Conservation (phyloP, 2,329 filamentous ascomycete genomes). For the Cladosporium cucumerinum region DNA sequence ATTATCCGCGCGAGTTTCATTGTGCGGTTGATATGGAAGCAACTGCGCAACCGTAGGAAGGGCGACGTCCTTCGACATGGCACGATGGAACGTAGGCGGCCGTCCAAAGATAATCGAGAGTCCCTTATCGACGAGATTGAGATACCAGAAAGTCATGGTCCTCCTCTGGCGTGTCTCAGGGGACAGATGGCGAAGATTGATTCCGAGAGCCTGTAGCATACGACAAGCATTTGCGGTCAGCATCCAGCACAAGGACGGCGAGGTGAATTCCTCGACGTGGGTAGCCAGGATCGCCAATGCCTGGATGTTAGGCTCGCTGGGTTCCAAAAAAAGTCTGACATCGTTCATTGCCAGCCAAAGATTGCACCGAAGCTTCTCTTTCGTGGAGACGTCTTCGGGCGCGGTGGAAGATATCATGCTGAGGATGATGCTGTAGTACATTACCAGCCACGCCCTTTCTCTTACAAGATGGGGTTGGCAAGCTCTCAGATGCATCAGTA, state of each 20-base stretch:
- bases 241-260: constrained; percentile 27
- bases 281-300: constrained; percentile 24
- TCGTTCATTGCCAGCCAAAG: constrained; percentile 29
- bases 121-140: constrained; percentile 26
- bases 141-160: constrained; percentile 24
- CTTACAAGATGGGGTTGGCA: constrained; percentile 16
- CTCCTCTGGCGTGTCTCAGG: constrained; percentile 20
- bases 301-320: constrained; percentile 25
- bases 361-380: constrained; percentile 22
- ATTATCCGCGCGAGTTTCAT: background rate
- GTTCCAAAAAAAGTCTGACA: constrained; percentile 23
- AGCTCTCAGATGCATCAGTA: constrained; percentile 18
- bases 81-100: constrained; percentile 24
- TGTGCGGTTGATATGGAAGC: constrained; percentile 19
- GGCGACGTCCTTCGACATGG: constrained; percentile 20
- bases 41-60: constrained; percentile 23
- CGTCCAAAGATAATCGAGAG: constrained; percentile 24
- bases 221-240: constrained; percentile 24
- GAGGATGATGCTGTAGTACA: constrained; percentile 28
- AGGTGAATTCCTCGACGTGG: constrained; percentile 26
- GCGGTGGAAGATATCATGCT: constrained; percentile 16
- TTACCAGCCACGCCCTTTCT: constrained; percentile 26
- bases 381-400: constrained; percentile 15
- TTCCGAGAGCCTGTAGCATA: constrained; percentile 26
- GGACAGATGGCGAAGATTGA: constrained; percentile 22